These are phyloP conservation scores for Adansonia digitata DNA, from an alignment of 345 rosid genomes.

Conservation along the genomic window DNA sequence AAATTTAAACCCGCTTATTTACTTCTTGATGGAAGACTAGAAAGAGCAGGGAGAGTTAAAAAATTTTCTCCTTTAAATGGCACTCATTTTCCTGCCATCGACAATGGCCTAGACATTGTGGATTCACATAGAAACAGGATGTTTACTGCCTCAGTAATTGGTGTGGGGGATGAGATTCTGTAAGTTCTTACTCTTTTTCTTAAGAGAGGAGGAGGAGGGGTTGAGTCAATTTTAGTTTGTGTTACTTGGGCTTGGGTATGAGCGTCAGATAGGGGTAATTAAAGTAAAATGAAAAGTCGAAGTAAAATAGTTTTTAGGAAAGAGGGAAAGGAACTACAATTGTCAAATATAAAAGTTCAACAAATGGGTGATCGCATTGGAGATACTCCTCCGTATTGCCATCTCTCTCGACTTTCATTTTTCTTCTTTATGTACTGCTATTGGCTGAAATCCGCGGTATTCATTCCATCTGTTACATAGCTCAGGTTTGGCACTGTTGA, in stretches of 20 bases:
- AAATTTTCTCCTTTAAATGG: constrained; percentile 35
- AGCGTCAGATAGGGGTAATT: too few relatives aligned
- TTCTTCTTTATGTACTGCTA: constrained; percentile 1
- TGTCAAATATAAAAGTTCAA: not conserved
- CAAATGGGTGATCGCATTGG: not conserved
- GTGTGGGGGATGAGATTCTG: constrained; percentile 98
- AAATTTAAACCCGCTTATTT: constrained; percentile 90
- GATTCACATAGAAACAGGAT: constrained; percentile 41
- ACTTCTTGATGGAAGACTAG: constrained; percentile 95
- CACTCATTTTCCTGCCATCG: constrained; percentile 15
- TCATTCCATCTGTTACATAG: constrained; percentile 73
- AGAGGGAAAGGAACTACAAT: not conserved
- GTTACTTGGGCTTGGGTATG: too few relatives aligned
- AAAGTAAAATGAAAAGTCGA: too few relatives aligned
- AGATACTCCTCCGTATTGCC: not conserved
- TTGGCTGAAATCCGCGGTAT: constrained; percentile 29
- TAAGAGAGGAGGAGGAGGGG: not conserved
- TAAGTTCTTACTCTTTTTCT: constrained; percentile 33
- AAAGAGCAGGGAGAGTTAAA: constrained; percentile 91
- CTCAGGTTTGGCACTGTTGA: constrained; percentile 98
- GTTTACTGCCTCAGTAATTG: constrained; percentile 60
- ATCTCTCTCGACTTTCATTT: not conserved
- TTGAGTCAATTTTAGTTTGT: not conserved
- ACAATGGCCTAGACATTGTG: constrained; percentile 32
- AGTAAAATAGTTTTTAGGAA: too few relatives aligned